Base-by-base conservation (phyloP, 257 asterid genomes). In the Solanum medicagineum region DNA sequence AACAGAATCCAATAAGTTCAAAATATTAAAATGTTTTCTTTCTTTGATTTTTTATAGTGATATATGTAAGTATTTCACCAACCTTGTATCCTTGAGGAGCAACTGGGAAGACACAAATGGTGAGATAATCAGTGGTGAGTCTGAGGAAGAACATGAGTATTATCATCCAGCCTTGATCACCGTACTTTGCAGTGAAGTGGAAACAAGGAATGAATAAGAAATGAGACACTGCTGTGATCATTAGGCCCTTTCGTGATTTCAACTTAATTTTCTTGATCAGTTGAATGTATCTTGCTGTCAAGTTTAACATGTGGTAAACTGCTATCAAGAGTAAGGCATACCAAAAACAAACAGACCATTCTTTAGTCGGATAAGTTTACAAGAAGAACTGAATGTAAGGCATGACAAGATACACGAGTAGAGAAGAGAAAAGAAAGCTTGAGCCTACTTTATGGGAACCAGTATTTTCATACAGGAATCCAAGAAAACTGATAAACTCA, bases 81-180 rank as follows among this genome's bases (percentile, higher is more conserved):
- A 86, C 92, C 91, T 86, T 91, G 86, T 91, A 88, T 69, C 93
- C 91, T 75, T 77, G 79, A 42, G 93, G 91, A 81, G 91, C 92
- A 15, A 86, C 85, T 8, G 88, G 86, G 45, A 90, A 51, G 29
- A 90, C 87, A 60, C 91, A 90, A 6, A 91, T 91, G 0, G 91
- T 88, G 81, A 90, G 90, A 73, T 90, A 85, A 13, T 92, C 92
- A 86, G 89, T 90, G 36, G 89, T 87, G 17, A 91, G 66, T 62
- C 93, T 91, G 32, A 90, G 17, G 86, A 91, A 47, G 53, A 90
- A 91, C 15, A 86, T 71, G 26, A 91, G 89, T 66, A 87, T 36
- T 83, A 90, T 87, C 93, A 91, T 91, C 90, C 90, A 90, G 8
- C 91, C 92, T 14, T 91, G 91, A 84, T 91, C 90, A 14, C 86